Conservation (phyloP, 129 eudicot species). For the Escallonia rubra region DNA sequence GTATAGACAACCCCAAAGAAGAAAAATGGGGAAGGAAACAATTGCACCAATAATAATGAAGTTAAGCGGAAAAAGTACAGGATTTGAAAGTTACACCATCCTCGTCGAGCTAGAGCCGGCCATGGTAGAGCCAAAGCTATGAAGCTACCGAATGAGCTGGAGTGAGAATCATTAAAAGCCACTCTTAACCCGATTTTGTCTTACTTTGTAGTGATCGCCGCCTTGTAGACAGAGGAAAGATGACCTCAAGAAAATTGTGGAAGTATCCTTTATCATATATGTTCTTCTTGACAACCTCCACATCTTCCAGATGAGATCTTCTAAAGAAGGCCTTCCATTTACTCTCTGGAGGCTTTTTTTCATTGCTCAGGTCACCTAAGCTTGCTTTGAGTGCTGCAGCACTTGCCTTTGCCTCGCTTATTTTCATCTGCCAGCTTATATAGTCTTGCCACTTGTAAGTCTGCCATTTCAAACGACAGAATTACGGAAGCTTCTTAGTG, state of each 20-base stretch:
- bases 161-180: background rate
- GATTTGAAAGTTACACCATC: background rate
- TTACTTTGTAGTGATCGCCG: constrained; percentile 41
- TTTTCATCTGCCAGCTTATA: constrained; percentile 64
- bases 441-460: constrained; percentile 94
- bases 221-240: constrained; percentile 74
- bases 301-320: constrained; percentile 64
- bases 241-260: constrained; percentile 55
- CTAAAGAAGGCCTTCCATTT: constrained; percentile 75
- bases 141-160: background rate
- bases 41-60: background rate
- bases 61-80: background rate
- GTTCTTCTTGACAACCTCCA: constrained; percentile 51
- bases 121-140: background rate
- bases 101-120: background rate
- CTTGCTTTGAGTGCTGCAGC: constrained; percentile 72
- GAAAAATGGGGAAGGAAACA: too few relatives aligned
- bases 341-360: constrained; percentile 50
- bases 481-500: background rate
- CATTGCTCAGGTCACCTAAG: constrained; percentile 42
- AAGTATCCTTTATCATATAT: constrained; percentile 67
- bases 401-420: constrained; percentile 87
- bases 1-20: too few relatives aligned
- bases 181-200: constrained; percentile 40
- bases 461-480: constrained; percentile 24